Conservation (phyloP, 805 yeast species). For the Cyberlindnera saturnus region DNA sequence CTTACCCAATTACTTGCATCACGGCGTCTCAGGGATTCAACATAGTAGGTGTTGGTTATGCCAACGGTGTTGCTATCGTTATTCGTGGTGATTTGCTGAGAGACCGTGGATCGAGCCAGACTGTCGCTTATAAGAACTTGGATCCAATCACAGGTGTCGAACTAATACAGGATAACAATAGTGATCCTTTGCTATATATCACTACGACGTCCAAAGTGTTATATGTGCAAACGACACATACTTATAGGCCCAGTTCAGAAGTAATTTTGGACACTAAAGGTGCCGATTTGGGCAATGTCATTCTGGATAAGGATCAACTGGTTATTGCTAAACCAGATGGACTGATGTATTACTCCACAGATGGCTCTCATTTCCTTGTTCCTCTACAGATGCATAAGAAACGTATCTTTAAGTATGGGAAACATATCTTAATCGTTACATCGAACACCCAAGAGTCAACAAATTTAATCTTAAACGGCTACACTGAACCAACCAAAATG, state of each 20-base stretch:
- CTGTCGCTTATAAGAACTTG: constrained; percentile 59
- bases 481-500: constrained; percentile 44
- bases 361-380: constrained; percentile 48
- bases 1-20: constrained; percentile 71
- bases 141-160: constrained; percentile 81
- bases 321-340: constrained; percentile 63
- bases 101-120: constrained; percentile 87
- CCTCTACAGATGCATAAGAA: constrained; percentile 53
- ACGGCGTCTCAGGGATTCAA: constrained; percentile 49
- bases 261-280: constrained; percentile 41
- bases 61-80: constrained; percentile 76
- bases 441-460: constrained; percentile 34
- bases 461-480: constrained; percentile 26
- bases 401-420: constrained; percentile 41
- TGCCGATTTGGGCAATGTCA: constrained; percentile 39
- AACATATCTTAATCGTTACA: constrained; percentile 56
- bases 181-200: constrained; percentile 54
- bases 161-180: constrained; percentile 37
- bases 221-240: constrained; percentile 70
- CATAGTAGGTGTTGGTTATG: constrained; percentile 69
- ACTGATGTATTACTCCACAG: constrained; percentile 53
- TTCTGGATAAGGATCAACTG: constrained; percentile 39
- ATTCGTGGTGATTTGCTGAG: constrained; percentile 83
- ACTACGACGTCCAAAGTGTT: constrained; percentile 70
- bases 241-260: constrained; percentile 63